Base-by-base conservation (phyloP, 306 rosid genomes). In the Glycine latifolia region DNA sequence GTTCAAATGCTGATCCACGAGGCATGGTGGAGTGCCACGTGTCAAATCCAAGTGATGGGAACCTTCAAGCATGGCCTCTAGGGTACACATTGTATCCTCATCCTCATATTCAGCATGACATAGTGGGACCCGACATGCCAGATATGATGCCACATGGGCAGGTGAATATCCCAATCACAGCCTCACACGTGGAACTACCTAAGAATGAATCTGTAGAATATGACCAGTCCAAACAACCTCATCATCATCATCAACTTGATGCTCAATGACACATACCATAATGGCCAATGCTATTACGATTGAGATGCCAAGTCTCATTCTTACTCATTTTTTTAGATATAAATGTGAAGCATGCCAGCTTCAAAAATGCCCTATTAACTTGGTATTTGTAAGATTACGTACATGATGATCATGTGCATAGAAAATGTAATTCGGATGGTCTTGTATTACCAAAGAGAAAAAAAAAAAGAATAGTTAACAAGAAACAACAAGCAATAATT, bases 51-150 rank as follows among this genome's bases (percentile, higher is more conserved):
- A 85, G 73, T 0, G 89, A 91, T 0, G 86, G 82, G 5, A 86
- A 86, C 70, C 85, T 90, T 58, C 71, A 83, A 43, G 66, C 88
- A 26, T 92, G 97, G 95, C 85, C 92, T 31, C 92, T 82, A 53
- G 88, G 86, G 5, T 89, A 84, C 85, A 82, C 84, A 35, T 17
- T 89, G 17, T 87, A 75, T 78, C 86, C 31, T 26, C 31, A 26
- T 26, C 84, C 73, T 75, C 84, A 81, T 2, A 86, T 86, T 59
- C 90, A 88, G 75, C 92, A 87, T 44, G 84, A 82, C 26, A 82
- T 88, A 85, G 87, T 85, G 59, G 87, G 89, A 43, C 71, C 58
- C 0, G 84, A 90, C 62, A 80, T 90, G 78, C 81, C 71, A 10
- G 90, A 85, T 9, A 87, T 90, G 66, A 84, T 90, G 83, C 65